Evolutionary conservation across 768 basidiomycete species (phyloP), one percentile per base, ranked within the genome.

Genomic region (Hydnum rufescens): DNA sequence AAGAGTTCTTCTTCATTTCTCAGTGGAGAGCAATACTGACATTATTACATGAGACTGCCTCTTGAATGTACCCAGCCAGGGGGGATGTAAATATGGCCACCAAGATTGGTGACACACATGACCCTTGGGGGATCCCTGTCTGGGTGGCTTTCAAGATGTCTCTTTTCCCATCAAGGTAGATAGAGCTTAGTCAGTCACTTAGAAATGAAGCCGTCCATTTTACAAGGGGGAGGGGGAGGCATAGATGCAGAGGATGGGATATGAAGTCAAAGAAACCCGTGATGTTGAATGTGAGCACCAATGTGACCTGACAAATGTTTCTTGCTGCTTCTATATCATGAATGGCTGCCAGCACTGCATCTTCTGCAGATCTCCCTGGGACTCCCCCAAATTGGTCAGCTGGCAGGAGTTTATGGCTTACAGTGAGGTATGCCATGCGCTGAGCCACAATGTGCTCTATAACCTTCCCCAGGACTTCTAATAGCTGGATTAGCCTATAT

Each of bases 151-250:
- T 39, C 36, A 39, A 13, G 13, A 13, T 22, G 22, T 39, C 36
- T 22, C 36, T 39, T 13, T 13, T 39, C 13, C 23, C 46, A 48
- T 48, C 46, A 19, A 48, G 26, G 26, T 13, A 13, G 46, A 48
- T 13, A 16, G 46, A 8, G 16, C 13, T 48, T 13, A 13, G 46
- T 19, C 23, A 23, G 13, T 25, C 13, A 13, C n/a, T 48, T n/a
- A 48, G 46, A 28, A 48, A 48, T 13, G 46, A 48, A 13, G 46
- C 23, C 13, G 23, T 25, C 46, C 46, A 48, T 48, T 48, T 48
- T 13, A 48, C 46, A 1, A 48, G 13, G 13, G 46, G 46, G 26
- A 48, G 46, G n/a, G 46, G 46, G 46, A 25, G 13, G 13, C 46
- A 8, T n/a, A 13, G 16, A 23, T 48, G 16, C 13, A 16, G 13